Evolutionary conservation across 306 rosid species (phyloP).

Genomic region (Glycyrrhiza uralensis): DNA sequence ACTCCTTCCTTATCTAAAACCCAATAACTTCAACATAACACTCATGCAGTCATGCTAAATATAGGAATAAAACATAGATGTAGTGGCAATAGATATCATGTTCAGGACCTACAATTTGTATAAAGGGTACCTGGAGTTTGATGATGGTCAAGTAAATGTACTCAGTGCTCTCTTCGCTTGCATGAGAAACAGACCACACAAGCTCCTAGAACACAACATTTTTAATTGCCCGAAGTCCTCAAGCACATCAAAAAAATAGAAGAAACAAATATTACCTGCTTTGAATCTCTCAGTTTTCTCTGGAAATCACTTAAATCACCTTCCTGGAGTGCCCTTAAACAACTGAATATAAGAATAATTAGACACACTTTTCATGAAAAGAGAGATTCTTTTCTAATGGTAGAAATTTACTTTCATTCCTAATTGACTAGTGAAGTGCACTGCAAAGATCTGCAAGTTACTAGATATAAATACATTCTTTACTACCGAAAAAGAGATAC

Average conservation of each 20-base stretch:
- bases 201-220: conserved; percentile 58
- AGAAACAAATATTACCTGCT: conserved; percentile 62
- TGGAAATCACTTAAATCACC: conserved; percentile 66
- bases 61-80: not conserved
- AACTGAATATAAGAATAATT: conserved; percentile 43
- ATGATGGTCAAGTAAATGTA: conserved; percentile 68
- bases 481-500: not conserved
- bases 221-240: conserved; percentile 20
- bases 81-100: not conserved
- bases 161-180: conserved; percentile 94
- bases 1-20: not conserved
- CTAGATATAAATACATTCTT: not conserved
- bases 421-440: not conserved
- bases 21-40: not conserved
- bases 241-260: conserved; percentile 9
- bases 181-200: conserved; percentile 75
- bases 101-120: conserved; percentile 16
- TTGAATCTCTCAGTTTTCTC: conserved; percentile 61
- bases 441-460: not conserved
- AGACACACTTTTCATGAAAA: conserved; percentile 3
- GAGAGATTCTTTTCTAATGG: not conserved
- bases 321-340: conserved; percentile 86
- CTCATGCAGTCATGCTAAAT: not conserved
- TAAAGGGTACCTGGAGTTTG: conserved; percentile 71
- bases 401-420: conserved; percentile 14